Evolutionary conservation across 345 rosid genomes (phyloP).

Genomic region (Salix purpurea): DNA sequence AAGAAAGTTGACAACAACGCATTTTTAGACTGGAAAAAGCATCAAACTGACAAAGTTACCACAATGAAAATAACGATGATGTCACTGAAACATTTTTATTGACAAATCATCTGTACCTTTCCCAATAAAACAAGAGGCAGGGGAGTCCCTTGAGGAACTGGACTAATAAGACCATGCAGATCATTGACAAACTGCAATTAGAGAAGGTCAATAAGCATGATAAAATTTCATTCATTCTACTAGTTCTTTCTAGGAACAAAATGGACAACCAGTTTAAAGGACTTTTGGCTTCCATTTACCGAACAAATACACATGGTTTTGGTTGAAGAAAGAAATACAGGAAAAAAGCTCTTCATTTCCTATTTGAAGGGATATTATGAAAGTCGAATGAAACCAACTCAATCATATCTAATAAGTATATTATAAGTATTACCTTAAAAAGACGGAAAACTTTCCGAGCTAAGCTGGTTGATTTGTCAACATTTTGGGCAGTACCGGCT

Average conservation of each 20-base stretch:
- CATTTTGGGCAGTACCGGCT: slow-evolving; percentile 91
- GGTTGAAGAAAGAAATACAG: neutral
- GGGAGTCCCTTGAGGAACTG: slow-evolving; percentile 85
- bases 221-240: neutral
- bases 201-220: slow-evolving; percentile 9
- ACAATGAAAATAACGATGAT: neutral
- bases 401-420: neutral
- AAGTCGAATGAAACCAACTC: neutral
- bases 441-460: slow-evolving; percentile 98
- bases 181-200: slow-evolving; percentile 83
- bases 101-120: slow-evolving; percentile 45
- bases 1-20: slow-evolving; percentile 80
- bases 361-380: neutral
- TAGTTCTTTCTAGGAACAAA: neutral
- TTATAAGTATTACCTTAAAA: slow-evolving; percentile 53
- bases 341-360: neutral
- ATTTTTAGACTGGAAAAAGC: slow-evolving; percentile 71
- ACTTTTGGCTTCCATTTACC: neutral
- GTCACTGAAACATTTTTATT: neutral
- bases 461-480: slow-evolving; percentile 90
- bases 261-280: neutral
- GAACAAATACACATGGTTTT: neutral
- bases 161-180: slow-evolving; percentile 81
- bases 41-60: slow-evolving; percentile 8
- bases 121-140: slow-evolving; percentile 82